phyloP scores from a whole-genome alignment of 352 stramenopile genomes.

The Phytopythium litorale region DNA sequence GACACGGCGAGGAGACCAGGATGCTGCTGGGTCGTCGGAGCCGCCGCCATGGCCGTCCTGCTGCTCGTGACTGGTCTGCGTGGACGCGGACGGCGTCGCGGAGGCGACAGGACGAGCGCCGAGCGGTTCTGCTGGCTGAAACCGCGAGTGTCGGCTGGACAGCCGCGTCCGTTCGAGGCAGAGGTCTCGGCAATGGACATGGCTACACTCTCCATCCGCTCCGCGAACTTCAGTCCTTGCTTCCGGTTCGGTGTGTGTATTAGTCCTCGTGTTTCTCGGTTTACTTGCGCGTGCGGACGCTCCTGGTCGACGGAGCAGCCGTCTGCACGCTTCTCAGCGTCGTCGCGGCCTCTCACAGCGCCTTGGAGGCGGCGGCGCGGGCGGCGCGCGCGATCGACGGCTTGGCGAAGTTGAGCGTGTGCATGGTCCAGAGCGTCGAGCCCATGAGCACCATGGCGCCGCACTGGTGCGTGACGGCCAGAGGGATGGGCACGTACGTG shows the following conservation, averaged over 20 bases:
- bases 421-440: constrained; percentile 89
- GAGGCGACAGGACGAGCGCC: background rate
- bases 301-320: background rate
- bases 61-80: too few relatives aligned
- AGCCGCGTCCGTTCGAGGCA: background rate
- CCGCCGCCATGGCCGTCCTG: too few relatives aligned
- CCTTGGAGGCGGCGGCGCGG: constrained; percentile 33
- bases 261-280: background rate
- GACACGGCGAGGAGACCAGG: too few relatives aligned
- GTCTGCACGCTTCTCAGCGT: too few relatives aligned
- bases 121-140: too few relatives aligned
- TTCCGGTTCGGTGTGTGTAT: background rate
- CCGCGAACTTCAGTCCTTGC: too few relatives aligned
- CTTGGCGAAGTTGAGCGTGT: constrained; percentile 87
- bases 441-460: constrained; percentile 94
- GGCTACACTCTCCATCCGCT: background rate
- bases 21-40: too few relatives aligned
- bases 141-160: too few relatives aligned
- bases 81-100: too few relatives aligned
- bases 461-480: constrained; percentile 96
- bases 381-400: constrained; percentile 35
- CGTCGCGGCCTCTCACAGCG: constrained; percentile 10
- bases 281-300: background rate
- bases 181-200: background rate
- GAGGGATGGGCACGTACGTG: constrained; percentile 94